A percentile compares a stretch with the other conserved stretches of the same genome.
phyloP scores from a whole-genome alignment of 2,329 filamentous ascomycete genomes.

The Metarhizium brunneum region DNA sequence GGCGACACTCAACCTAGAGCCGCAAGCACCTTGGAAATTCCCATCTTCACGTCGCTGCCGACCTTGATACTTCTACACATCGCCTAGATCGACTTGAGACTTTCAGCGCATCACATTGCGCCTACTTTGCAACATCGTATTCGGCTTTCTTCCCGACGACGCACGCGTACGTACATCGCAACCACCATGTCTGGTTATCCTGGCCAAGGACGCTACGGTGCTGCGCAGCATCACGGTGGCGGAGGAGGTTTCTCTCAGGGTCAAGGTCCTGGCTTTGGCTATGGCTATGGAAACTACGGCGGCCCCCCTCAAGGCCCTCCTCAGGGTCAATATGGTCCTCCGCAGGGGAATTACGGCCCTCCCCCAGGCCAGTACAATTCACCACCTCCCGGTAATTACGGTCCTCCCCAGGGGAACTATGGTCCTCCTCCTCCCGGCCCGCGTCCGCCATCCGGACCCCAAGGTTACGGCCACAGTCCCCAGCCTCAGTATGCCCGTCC shows the following conservation, averaged over 20 bases:
- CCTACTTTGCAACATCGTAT: too few species aligned
- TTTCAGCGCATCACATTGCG: neutral
- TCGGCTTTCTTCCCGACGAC: neutral
- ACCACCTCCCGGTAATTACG: conserved; percentile 17
- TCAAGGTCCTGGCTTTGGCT: conserved; percentile 16
- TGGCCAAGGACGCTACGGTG: conserved; percentile 30
- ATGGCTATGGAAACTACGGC: conserved; percentile 21
- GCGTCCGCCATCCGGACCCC: conserved; percentile 12
- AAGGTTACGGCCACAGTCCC: conserved; percentile 10
- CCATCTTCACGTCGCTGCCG: neutral
- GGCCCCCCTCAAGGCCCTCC: conserved; percentile 13
- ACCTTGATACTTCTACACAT: neutral
- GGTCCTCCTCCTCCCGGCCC: conserved; percentile 12
- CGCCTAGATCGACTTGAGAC: neutral
- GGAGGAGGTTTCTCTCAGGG: conserved; percentile 16
- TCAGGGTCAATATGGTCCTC: conserved; percentile 4
- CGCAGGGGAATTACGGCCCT: conserved; percentile 13
- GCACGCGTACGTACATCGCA: neutral
- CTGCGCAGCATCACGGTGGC: conserved; percentile 20
- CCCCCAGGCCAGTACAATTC: conserved; percentile 13
- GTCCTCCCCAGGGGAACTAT: conserved; percentile 14
- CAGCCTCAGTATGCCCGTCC: conserved; percentile 10
- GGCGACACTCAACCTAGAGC: neutral
- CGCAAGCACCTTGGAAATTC: neutral
- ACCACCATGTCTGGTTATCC: conserved; percentile 29